Conservation (phyloP, 805 yeast species). For the Tetrapisispora phaffii region DNA sequence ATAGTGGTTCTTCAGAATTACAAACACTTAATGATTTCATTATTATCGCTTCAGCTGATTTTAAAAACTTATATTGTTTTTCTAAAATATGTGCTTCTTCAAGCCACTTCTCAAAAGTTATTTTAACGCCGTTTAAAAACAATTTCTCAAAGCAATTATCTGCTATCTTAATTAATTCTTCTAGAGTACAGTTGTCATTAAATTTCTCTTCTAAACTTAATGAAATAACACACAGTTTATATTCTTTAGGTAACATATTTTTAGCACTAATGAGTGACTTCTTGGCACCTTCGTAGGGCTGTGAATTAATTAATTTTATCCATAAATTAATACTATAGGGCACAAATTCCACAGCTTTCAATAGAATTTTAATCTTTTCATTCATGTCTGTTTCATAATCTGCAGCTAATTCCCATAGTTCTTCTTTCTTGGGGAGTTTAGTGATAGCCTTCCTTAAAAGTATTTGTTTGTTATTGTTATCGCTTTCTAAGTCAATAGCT, state of each 20-base stretch:
- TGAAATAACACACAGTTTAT: constrained; percentile 61
- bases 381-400: constrained; percentile 44
- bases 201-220: constrained; percentile 51
- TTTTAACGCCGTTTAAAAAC: constrained; percentile 32
- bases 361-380: constrained; percentile 44
- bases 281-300: constrained; percentile 39
- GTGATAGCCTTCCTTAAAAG: constrained; percentile 67
- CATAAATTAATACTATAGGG: constrained; percentile 60
- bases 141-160: constrained; percentile 41
- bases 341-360: constrained; percentile 58
- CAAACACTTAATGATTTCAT: constrained; percentile 31
- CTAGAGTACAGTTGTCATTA: constrained; percentile 37
- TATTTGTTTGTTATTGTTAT: constrained; percentile 40
- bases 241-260: constrained; percentile 38
- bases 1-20: constrained; percentile 15
- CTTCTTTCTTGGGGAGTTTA: constrained; percentile 43
- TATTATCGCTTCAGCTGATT: constrained; percentile 47
- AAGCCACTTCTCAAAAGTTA: constrained; percentile 43
- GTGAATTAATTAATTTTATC: constrained; percentile 44
- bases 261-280: constrained; percentile 51
- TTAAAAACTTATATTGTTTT: constrained; percentile 32
- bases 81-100: constrained; percentile 40
- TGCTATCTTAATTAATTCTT: constrained; percentile 10
- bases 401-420: constrained; percentile 62
- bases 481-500: constrained; percentile 59